Conservation (phyloP, 805 yeast genomes). For the Brettanomyces nanus region DNA sequence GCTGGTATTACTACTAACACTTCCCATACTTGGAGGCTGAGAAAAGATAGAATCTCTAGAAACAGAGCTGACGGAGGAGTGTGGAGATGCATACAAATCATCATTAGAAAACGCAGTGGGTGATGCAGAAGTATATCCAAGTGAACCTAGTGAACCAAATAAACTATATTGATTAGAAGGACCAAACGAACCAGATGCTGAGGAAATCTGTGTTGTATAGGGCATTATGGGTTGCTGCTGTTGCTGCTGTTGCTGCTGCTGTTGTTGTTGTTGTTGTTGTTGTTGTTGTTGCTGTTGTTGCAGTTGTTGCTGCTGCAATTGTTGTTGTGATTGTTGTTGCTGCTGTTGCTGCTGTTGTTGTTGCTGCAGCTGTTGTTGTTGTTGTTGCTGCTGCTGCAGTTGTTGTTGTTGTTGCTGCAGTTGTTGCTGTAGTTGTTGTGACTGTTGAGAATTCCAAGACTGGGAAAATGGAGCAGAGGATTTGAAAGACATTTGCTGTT, state of each 20-base stretch:
- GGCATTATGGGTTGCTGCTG: conserved; percentile 6
- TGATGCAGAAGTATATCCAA: conserved; percentile 5
- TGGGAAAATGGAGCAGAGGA: no score
- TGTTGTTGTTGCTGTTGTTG: conserved; percentile 7
- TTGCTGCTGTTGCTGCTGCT: conserved; percentile 2
- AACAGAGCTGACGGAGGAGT: conserved; percentile 24
- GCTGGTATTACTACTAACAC: conserved; percentile 3
- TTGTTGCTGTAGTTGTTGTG: conserved; percentile 2
- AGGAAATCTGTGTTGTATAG: conserved; percentile 9
- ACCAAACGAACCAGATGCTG: no score
- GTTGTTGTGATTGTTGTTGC: no score
- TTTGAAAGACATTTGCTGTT: background rate
- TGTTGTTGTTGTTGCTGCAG: conserved; percentile 3
- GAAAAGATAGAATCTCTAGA: conserved; percentile 20
- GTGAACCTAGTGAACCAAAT: no score
- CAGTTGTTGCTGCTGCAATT: conserved; percentile 7
- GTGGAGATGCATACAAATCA: conserved; percentile 20
- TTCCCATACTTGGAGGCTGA: background rate
- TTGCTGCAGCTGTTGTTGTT: conserved; percentile 8
- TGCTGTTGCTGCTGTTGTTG: conserved; percentile 9
- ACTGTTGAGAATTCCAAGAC: background rate
- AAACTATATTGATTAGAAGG: no score
- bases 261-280: conserved; percentile 5
- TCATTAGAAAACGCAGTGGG: conserved; percentile 5
- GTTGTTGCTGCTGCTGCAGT: conserved; percentile 7